Base-by-base conservation (phyloP, 441 rosid genomes). In the Sinapis alba region DNA sequence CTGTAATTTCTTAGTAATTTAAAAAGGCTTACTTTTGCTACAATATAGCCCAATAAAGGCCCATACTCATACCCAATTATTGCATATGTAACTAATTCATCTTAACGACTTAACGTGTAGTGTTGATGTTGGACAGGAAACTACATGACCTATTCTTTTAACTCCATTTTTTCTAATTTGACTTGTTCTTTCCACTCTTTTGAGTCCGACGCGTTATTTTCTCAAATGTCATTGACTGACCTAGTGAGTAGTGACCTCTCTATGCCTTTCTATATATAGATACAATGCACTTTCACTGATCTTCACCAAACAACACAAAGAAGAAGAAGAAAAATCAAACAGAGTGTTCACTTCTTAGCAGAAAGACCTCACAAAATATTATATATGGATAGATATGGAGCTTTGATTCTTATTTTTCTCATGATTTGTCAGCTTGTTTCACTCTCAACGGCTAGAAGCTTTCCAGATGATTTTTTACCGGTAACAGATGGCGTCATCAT, bases 371-470 rank as follows among this genome's bases (percentile, higher is more conserved):
- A 21, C 34, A 62, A 64, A 7, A 6, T 15, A n/a, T n/a, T n/a
- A n/a, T n/a, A 63, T 20, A 76, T 76, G 80, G 66, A 32, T 7
- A 64, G 53, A 63, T 15, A 9, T 12, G 32, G 62, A 45, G 72
- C 21, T 58, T 51, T 78, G 68, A 19, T 78, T 47, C 41, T 64
- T 19, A 20, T 66, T 26, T 28, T 60, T 6, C n/a, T 38, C 26
- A 20, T 66, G 36, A 4, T 72, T 34, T 66, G 60, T 59, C 77
- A 63, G 23, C 8, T 78, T 72, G 57, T 0, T 51, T 34, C 41
- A 9, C 56, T 60, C 62, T 60, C 81, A 16, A 34, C 57, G 7
- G 77, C 81, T 34, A 71, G 81, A 27, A 43, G n/a, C 0, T 13
- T 65, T 12, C 76, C 61, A 20, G 65, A 4, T 54, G 60, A 6